Evolutionary conservation across 2,329 filamentous ascomycete species (phyloP).

Genomic region (Stemphylium beticola): DNA sequence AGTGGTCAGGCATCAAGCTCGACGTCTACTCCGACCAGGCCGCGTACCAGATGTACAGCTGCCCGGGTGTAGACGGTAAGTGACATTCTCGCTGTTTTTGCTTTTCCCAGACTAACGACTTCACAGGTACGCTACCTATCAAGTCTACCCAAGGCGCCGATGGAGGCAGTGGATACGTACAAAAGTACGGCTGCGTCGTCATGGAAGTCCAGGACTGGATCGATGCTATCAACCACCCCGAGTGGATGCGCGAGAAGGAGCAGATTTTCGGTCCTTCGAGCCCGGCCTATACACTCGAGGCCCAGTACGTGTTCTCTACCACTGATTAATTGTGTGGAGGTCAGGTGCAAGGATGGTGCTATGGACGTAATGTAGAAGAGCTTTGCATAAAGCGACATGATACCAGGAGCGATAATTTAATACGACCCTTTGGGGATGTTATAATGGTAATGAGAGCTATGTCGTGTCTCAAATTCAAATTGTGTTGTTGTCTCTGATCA

Average conservation of each 20-base stretch:
- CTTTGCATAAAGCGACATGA: conserved; percentile 7
- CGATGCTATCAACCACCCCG: conserved; percentile 88
- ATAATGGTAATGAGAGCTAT: conserved; percentile 15
- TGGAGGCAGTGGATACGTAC: conserved; percentile 66
- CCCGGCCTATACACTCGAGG: conserved; percentile 53
- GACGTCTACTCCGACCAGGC: conserved; percentile 84
- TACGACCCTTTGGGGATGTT: background rate
- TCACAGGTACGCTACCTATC: conserved; percentile 61
- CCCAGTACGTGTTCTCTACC: conserved; percentile 53
- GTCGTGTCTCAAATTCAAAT: too few species aligned
- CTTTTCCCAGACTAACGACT: conserved; percentile 11
- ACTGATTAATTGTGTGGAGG: conserved; percentile 8
- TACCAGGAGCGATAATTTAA: conserved; percentile 12
- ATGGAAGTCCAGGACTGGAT: conserved; percentile 95
- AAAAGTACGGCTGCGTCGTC: conserved; percentile 83
- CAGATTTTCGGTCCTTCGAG: conserved; percentile 57
- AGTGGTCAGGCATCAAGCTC: conserved; percentile 81
- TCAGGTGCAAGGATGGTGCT: too few species aligned
- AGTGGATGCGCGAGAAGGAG: conserved; percentile 73
- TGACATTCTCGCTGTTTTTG: background rate
- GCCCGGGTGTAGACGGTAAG: conserved; percentile 74
- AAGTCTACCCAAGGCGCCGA: conserved; percentile 74
- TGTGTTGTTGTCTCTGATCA: too few species aligned
- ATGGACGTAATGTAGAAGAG: background rate
- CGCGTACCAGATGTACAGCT: conserved; percentile 88